phyloP scores from a whole-genome alignment of 495 filamentous ascomycete species.

The Daldinia caldariorum region DNA sequence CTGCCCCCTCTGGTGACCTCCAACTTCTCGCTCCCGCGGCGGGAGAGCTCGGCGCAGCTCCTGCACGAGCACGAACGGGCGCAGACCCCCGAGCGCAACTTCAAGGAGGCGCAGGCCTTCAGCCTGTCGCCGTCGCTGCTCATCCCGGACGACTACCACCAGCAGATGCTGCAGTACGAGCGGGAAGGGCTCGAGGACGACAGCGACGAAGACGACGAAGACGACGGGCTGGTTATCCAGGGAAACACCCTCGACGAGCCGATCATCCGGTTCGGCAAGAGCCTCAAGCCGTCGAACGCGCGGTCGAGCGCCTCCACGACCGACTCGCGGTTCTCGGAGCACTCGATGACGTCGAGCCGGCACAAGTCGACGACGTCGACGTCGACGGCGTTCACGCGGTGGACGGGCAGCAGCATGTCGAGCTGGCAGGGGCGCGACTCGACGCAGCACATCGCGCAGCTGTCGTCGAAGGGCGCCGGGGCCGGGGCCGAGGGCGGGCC shows the following conservation, averaged over 20 bases:
- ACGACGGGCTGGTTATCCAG: conserved; percentile 45
- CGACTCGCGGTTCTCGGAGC: conserved; percentile 44
- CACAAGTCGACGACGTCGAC: conserved; percentile 57
- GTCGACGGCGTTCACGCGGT: conserved; percentile 55
- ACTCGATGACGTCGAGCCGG: conserved; percentile 50
- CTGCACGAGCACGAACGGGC: conserved; percentile 47
- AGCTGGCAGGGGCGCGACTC: conserved; percentile 43
- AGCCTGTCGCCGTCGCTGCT: conserved; percentile 63
- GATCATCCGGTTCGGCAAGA: conserved; percentile 46
- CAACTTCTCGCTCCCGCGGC: conserved; percentile 56
- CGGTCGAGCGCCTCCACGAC: conserved; percentile 60
- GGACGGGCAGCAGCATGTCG: conserved; percentile 57
- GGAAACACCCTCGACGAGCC: conserved; percentile 48
- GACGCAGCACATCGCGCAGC: conserved; percentile 14
- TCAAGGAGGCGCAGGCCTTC: conserved; percentile 66
- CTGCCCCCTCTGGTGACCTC: conserved; percentile 48
- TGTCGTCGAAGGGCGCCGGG: conserved; percentile 9
- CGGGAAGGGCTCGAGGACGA: conserved; percentile 45
- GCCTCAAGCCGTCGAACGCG: conserved; percentile 39
- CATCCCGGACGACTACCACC: conserved; percentile 62
- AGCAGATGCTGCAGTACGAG: conserved; percentile 56
- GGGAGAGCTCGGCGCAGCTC: conserved; percentile 41
- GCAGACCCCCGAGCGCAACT: conserved; percentile 59
- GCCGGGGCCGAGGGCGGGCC: conserved; percentile 16
- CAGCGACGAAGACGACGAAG: conserved; percentile 50